Percentiles rank a stretch among this genome's conserved stretches.
phyloP scores from a whole-genome alignment of 108 stramenopile species.

The Skeletonema costatum region DNA sequence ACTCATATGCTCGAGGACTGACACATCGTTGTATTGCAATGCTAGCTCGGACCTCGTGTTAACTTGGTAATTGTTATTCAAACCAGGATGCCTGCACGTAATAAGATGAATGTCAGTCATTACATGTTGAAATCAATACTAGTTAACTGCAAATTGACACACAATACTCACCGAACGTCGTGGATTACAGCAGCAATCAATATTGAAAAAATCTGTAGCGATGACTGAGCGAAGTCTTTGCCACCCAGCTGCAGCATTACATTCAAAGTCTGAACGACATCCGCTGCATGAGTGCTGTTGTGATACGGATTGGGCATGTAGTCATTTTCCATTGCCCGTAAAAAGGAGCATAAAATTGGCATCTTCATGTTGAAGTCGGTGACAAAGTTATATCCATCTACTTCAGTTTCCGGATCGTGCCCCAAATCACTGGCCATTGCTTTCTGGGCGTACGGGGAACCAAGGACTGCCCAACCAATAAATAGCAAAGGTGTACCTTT shows the following conservation, averaged over 20 bases:
- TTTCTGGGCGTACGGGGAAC: conserved; percentile 33
- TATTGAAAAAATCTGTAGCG: conserved; percentile 48
- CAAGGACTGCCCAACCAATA: conserved; percentile 45
- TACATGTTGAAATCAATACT: not conserved
- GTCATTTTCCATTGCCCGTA: conserved; percentile 41
- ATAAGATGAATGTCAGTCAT: not conserved
- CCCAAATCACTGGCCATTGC: conserved; percentile 34
- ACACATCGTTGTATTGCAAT: conserved; percentile 71
- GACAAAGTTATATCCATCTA: conserved; percentile 49
- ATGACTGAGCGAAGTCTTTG: conserved; percentile 24
- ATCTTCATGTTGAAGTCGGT: conserved; percentile 37
- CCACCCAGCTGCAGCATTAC: conserved; percentile 53
- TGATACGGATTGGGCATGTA: conserved; percentile 61
- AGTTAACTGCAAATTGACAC: no score
- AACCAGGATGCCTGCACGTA: conserved; percentile 71
- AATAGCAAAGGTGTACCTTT: conserved; percentile 23
- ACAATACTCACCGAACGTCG: conserved; percentile 53
- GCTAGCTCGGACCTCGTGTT: conserved; percentile 62
- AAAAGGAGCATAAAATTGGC: conserved; percentile 38
- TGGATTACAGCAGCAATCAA: conserved; percentile 76
- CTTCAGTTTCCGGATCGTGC: conserved; percentile 6
- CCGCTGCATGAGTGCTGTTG: conserved; percentile 68
- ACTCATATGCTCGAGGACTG: conserved; percentile 81
- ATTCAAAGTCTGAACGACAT: conserved; percentile 64
- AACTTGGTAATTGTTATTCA: conserved; percentile 81